Evolutionary conservation across 23 red algal species (phyloP).

Genomic region (Gracilaria gracilis): DNA sequence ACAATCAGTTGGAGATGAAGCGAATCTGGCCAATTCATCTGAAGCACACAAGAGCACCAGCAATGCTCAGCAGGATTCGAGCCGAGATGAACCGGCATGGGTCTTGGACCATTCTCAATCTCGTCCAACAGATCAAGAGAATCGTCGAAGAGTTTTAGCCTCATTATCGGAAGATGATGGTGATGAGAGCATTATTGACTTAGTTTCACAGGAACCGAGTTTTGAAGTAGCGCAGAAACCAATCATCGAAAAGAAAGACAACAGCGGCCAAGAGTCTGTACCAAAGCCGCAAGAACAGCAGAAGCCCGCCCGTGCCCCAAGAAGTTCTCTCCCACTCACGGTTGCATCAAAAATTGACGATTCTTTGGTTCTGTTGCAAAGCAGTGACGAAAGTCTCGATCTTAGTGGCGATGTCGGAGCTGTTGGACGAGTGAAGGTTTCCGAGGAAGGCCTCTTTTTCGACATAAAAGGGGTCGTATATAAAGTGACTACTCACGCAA

Average conservation of each 20-base stretch:
- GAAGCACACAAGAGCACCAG: background rate
- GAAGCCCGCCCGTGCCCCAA: background rate
- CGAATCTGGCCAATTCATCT: background rate
- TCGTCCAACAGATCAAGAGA: slow-evolving; percentile 6
- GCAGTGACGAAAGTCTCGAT: slow-evolving; percentile 53
- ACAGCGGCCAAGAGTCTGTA: background rate
- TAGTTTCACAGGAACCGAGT: slow-evolving; percentile 40
- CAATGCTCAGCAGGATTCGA: background rate
- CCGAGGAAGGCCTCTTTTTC: slow-evolving; percentile 43
- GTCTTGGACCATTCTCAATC: slow-evolving; percentile 37
- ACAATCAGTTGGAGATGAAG: background rate
- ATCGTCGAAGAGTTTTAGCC: slow-evolving; percentile 20
- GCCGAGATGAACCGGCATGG: slow-evolving; percentile 48
- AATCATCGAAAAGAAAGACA: background rate
- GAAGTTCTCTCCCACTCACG: slow-evolving; percentile 35
- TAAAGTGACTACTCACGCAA: background rate
- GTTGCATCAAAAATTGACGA: slow-evolving; percentile 65
- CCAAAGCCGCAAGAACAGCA: background rate
- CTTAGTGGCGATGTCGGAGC: slow-evolving; percentile 76
- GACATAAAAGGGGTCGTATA: slow-evolving; percentile 81
- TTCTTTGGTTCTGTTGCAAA: slow-evolving; percentile 57
- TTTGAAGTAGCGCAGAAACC: slow-evolving; percentile 3
- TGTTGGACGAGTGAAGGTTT: slow-evolving; percentile 66
- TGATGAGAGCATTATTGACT: slow-evolving; percentile 59
- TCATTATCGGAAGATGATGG: slow-evolving; percentile 41